A percentile compares a stretch with the other conserved stretches of the same genome.
These are phyloP conservation scores for Pulveroboletus sp. DNA, from an alignment of 768 basidiomycete genomes.

Conservation along the genomic window DNA sequence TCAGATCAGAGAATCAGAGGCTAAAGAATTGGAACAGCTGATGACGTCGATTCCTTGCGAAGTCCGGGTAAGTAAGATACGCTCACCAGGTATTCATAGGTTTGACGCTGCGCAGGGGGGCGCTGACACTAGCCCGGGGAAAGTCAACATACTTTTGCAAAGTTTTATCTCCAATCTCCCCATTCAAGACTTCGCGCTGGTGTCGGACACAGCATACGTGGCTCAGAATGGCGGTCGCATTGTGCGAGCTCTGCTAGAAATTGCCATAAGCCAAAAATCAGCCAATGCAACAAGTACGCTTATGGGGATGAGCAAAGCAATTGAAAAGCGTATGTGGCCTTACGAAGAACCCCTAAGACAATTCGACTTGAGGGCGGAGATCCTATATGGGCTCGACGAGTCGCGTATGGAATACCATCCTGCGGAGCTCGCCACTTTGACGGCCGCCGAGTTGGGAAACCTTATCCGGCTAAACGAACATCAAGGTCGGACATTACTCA, in stretches of 20 bases:
- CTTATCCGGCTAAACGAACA: constrained; percentile 81
- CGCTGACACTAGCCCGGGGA: constrained; percentile 61
- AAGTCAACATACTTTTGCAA: constrained; percentile 95
- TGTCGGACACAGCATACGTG: constrained; percentile 91
- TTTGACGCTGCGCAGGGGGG: constrained; percentile 46
- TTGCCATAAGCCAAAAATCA: constrained; percentile 90
- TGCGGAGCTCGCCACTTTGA: constrained; percentile 62
- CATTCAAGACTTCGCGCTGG: constrained; percentile 93
- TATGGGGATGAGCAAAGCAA: constrained; percentile 87
- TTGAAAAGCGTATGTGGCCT: constrained; percentile 92
- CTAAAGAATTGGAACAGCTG: constrained; percentile 72
- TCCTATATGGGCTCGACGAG: constrained; percentile 69
- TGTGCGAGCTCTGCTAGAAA: constrained; percentile 89
- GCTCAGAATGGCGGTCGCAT: constrained; percentile 96
- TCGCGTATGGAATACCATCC: constrained; percentile 82
- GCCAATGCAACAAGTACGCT: constrained; percentile 75
- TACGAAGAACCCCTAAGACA: constrained; percentile 89
- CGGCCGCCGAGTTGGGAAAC: constrained; percentile 65
- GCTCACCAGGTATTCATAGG: neutral
- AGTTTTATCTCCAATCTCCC: constrained; percentile 74
- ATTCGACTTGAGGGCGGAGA: constrained; percentile 69
- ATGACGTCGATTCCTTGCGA: constrained; percentile 71
- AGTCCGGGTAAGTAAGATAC: constrained; percentile 53
- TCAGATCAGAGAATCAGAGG: constrained; percentile 86
- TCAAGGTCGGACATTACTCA: constrained; percentile 74